Evolutionary conservation across 257 asterid species (phyloP).

Genomic region (Jacaranda mimosifolia): DNA sequence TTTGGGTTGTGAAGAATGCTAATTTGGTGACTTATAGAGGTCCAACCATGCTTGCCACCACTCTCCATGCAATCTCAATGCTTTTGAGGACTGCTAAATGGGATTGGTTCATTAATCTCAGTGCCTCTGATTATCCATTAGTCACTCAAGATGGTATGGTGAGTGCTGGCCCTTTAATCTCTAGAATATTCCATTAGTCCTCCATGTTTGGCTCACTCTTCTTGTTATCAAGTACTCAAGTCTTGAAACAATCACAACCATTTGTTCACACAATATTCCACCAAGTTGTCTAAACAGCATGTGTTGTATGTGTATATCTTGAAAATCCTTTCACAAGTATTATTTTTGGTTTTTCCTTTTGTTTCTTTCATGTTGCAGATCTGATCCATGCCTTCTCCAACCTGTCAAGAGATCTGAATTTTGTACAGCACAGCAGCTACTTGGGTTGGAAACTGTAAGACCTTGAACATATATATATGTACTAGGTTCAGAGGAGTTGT

Average conservation of each 20-base stretch:
- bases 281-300: too few species aligned
- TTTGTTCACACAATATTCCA: too few species aligned
- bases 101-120: constrained; percentile 97
- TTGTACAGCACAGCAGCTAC: constrained; percentile 85
- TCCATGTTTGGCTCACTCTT: not conserved
- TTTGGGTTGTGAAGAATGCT: constrained; percentile 75
- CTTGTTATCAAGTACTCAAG: too few species aligned
- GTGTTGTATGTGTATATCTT: not conserved
- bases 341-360: not conserved
- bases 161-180: constrained; percentile 47
- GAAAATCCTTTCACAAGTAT: not conserved
- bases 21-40: constrained; percentile 88
- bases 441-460: constrained; percentile 90
- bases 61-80: constrained; percentile 80
- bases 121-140: constrained; percentile 92
- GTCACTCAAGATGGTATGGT: constrained; percentile 99
- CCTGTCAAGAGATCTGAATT: constrained; percentile 80
- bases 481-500: not conserved
- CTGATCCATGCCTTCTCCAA: constrained; percentile 82
- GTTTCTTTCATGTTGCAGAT: constrained; percentile 55
- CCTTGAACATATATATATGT: not conserved
- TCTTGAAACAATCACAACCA: too few species aligned
- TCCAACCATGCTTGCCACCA: constrained; percentile 91
- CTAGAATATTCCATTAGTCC: not conserved
- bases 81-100: constrained; percentile 70